Percentiles rank a stretch among this genome's conserved stretches.
These are phyloP conservation scores for Exidia glandulosa DNA, from an alignment of 768 basidiomycete species.

Conservation along the genomic window DNA sequence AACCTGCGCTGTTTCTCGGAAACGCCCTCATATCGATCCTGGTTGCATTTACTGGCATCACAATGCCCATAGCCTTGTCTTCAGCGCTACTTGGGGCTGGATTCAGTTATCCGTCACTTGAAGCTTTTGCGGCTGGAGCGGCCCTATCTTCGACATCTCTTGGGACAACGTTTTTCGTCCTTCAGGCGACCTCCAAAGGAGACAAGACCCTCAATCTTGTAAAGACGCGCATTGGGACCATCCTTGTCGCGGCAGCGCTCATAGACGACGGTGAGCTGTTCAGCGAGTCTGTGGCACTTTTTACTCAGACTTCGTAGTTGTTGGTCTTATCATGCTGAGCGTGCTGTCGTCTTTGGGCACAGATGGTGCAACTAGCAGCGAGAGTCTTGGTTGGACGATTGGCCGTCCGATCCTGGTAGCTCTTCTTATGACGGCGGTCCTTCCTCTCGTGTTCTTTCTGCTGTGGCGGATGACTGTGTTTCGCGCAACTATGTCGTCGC, in stretches of 20 bases:
- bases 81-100: slow-evolving; percentile 32
- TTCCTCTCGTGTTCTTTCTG: no score
- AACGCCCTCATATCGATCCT: slow-evolving; percentile 37
- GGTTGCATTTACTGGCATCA: slow-evolving; percentile 42
- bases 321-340: no score
- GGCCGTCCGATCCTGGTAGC: slow-evolving; percentile 41
- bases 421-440: no score
- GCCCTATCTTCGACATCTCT: slow-evolving; percentile 53
- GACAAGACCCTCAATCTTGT: slow-evolving; percentile 24
- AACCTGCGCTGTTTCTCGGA: not conserved
- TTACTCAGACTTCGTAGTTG: no score
- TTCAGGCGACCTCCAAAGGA: slow-evolving; percentile 17
- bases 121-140: slow-evolving; percentile 52
- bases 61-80: slow-evolving; percentile 38
- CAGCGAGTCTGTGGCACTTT: no score
- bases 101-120: slow-evolving; percentile 25
- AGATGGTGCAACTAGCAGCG: slow-evolving; percentile 1
- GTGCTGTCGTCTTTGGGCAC: not conserved
- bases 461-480: no score
- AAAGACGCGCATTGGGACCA: slow-evolving; percentile 40
- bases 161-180: slow-evolving; percentile 54
- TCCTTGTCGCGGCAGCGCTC: slow-evolving; percentile 50
- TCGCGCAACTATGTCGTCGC: no score
- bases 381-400: slow-evolving; percentile 28
- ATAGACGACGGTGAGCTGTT: slow-evolving; percentile 35